Conservation (phyloP, 306 rosid species). For the Rosa lucieae region DNA sequence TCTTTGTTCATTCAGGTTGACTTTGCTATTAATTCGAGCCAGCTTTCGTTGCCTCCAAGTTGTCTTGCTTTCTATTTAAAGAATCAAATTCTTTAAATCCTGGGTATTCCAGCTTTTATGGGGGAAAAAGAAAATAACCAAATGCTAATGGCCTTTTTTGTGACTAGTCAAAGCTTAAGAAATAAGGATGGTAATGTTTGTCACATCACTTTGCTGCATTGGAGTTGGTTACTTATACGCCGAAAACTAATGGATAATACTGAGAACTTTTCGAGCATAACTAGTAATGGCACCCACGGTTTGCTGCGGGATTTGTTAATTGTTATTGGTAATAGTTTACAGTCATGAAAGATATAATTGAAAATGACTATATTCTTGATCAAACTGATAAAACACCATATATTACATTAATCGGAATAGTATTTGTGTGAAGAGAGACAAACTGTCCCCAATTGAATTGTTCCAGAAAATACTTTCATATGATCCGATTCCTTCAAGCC, state of each 20-base stretch:
- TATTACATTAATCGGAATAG: too few relatives aligned
- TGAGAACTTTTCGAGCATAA: neutral
- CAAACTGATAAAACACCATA: too few relatives aligned
- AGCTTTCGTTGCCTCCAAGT: neutral
- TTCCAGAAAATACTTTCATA: too few relatives aligned
- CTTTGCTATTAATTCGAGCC: neutral
- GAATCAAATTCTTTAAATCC: neutral
- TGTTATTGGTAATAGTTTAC: too few relatives aligned
- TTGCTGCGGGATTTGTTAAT: too few relatives aligned
- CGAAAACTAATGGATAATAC: neutral
- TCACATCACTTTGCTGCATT: neutral
- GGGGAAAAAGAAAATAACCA: neutral
- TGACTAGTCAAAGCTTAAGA: neutral
- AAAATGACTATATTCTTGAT: too few relatives aligned
- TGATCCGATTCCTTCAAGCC: too few relatives aligned
- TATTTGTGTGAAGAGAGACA: too few relatives aligned
- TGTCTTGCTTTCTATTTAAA: neutral
- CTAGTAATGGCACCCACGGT: too few relatives aligned
- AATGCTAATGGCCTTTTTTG: neutral
- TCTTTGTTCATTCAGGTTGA: neutral
- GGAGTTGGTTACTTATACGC: constrained; percentile 1
- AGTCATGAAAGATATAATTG: too few relatives aligned
- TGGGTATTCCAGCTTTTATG: too few relatives aligned
- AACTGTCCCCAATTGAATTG: too few relatives aligned
- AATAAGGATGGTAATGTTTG: neutral